Conservation (phyloP, 768 basidiomycete species). For the Boletus vermiculosoides region DNA sequence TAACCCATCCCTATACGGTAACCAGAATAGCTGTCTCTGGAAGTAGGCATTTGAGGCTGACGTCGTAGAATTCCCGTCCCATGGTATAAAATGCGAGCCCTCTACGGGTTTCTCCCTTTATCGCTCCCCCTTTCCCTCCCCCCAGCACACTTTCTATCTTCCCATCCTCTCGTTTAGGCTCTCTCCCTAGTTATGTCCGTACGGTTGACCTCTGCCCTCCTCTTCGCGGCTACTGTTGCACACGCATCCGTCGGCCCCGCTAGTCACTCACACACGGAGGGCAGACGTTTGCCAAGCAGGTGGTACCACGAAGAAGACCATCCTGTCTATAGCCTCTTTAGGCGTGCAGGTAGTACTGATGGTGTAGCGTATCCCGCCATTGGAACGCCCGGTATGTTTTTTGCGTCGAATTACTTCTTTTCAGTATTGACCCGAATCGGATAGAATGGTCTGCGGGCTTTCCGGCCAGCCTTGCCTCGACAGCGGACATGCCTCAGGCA, state of each 20-base stretch:
- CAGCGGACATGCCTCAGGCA: slow-evolving; percentile 50
- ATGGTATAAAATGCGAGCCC: slow-evolving; percentile 28
- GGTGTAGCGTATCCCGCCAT: slow-evolving; percentile 51
- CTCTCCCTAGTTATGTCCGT: slow-evolving; percentile 26
- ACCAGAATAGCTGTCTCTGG: slow-evolving; percentile 18
- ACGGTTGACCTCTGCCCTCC: slow-evolving; percentile 23
- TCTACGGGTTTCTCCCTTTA: slow-evolving; percentile 1
- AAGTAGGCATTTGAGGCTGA: slow-evolving; percentile 24
- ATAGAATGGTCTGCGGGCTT: slow-evolving; percentile 64
- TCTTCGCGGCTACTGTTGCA: slow-evolving; percentile 26
- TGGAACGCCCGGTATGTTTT: slow-evolving; percentile 56
- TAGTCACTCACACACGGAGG: slow-evolving; percentile 19
- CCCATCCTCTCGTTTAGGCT: slow-evolving; percentile 43
- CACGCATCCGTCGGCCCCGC: slow-evolving; percentile 20
- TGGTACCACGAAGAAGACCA: slow-evolving; percentile 70
- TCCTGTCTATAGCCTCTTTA: slow-evolving; percentile 61
- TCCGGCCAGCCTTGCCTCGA: slow-evolving; percentile 53
- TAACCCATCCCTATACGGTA: slow-evolving; percentile 11
- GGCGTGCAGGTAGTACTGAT: slow-evolving; percentile 45
- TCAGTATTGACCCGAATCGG: neutral
- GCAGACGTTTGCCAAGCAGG: slow-evolving; percentile 25
- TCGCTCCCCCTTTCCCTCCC: slow-evolving; percentile 5
- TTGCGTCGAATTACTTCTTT: neutral
- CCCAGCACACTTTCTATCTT: slow-evolving; percentile 18
- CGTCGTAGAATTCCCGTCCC: slow-evolving; percentile 17